Evolutionary conservation across 78 protist species (phyloP).

Genomic region (Dictyostelium purpureum): DNA sequence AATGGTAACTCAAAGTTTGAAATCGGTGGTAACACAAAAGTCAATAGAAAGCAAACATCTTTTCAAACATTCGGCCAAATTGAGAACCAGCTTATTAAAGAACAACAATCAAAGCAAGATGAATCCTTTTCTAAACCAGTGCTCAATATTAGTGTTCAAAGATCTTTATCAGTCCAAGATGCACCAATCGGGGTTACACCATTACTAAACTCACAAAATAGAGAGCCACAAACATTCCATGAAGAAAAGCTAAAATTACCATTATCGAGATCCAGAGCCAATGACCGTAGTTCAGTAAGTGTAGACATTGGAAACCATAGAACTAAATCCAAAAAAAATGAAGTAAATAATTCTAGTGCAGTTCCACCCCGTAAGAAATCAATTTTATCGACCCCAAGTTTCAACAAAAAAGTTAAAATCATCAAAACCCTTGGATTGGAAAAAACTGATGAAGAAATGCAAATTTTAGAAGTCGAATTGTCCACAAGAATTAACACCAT

Average conservation of each 20-base stretch:
- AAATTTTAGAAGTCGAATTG: not conserved
- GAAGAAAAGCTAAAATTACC: slow-evolving; percentile 1
- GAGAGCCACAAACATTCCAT: too few species aligned
- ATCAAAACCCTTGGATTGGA: not conserved
- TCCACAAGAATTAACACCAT: not conserved
- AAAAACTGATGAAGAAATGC: slow-evolving; percentile 1
- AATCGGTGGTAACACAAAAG: not conserved
- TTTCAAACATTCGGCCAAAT: not conserved
- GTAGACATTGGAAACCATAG: not conserved
- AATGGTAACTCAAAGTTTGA: not conserved
- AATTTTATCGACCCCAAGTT: not conserved
- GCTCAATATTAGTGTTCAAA: not conserved
- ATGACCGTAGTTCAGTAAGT: not conserved
- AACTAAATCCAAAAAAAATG: not conserved
- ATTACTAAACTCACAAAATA: not conserved
- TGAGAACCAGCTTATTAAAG: not conserved
- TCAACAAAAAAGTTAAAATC: not conserved
- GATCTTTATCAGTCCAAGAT: not conserved
- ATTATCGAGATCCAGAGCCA: not conserved
- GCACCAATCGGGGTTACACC: not conserved
- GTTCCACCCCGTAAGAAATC: not conserved
- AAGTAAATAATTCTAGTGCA: too few species aligned
- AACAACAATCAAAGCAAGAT: not conserved
- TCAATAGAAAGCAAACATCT: not conserved
- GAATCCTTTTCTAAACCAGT: not conserved